phyloP scores from a whole-genome alignment of 2,329 filamentous ascomycete species.

The Penicillium paneum region DNA sequence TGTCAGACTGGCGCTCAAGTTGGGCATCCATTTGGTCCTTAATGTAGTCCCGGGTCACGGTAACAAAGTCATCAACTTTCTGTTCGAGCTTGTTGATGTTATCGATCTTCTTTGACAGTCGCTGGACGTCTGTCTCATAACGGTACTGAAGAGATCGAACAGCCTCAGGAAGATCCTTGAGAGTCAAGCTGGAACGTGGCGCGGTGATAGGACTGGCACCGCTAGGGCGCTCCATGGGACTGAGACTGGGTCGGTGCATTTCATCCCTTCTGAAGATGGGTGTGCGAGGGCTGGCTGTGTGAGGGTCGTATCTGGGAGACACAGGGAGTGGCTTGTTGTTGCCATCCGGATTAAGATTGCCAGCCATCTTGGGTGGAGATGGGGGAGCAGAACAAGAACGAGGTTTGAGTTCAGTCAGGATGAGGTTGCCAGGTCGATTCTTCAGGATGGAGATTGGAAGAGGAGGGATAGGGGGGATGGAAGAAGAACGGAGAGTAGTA shows the following conservation, averaged over 20 bases:
- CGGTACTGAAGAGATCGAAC: not conserved
- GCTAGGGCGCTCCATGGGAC: not conserved
- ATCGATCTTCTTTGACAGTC: not conserved
- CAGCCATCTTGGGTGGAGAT: constrained; percentile 1
- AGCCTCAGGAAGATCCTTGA: not conserved
- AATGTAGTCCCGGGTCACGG: not conserved
- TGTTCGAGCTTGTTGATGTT: not conserved
- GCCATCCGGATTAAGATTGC: not conserved
- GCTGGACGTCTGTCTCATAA: not conserved
- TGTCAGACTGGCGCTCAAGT: not conserved
- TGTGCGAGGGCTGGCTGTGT: not conserved
- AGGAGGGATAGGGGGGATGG: not conserved
- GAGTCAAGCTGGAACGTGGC: not conserved
- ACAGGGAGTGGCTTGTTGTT: constrained; percentile 1
- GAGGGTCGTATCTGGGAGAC: not conserved
- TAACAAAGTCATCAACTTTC: not conserved
- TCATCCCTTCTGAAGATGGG: not conserved
- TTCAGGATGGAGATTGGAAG: not conserved
- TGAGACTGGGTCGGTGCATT: not conserved
- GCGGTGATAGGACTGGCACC: not conserved
- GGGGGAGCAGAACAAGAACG: not conserved
- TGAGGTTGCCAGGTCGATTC: not conserved
- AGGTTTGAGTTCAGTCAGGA: not conserved
- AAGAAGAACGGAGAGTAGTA: not conserved
- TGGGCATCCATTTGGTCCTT: not conserved